Evolutionary conservation across 2,329 filamentous ascomycete genomes (phyloP), one percentile per base, ranked within the genome.

Genomic region (Microdochium bolleyi): DNA sequence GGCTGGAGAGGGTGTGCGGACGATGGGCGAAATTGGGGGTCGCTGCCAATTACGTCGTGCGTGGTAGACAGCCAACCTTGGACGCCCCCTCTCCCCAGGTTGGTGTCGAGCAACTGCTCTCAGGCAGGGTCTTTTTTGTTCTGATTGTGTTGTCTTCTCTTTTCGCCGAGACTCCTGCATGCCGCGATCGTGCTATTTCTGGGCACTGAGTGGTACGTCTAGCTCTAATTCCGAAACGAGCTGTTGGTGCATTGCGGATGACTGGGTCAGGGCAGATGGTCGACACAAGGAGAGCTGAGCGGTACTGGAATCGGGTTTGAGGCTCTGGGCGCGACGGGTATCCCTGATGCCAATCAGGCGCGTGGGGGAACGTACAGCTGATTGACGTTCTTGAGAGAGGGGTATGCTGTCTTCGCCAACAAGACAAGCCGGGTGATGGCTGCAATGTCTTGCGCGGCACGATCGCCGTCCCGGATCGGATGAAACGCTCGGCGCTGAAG

Each of bases 311-410:
- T 27, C 32, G 27, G 48, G 22, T 9, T 24, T 27, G 25, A 38
- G 27, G 46, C 30, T 25, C 27, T 50, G 16, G 25, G 11, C n/a
- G n/a, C n/a, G n/a, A n/a, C n/a, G n/a, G n/a, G 34, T 34, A 41
- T 24, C 46, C 48, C 52, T 53, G 37, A 48, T 50, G 49, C 52
- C 34, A 53, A 53, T 53, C 52, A 34, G 24, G 48, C 27, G 49
- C 30, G 49, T 32, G 41, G 52, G 52, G 48, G 10, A 24, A 46
- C 48, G 13, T 5, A 10, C 24, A 30, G 21, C 14, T 22, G 41
- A 46, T 46, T 46, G 41, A 46, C 19, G 19, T 41, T 5, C 11
- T 11, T 10, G 19, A n/a, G 37, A 41, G 37, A n/a, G 37, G 37
- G 13, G 7, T n/a, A 5, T 41, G 8, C 16, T 7, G 7, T n/a